Evolutionary conservation across 2,329 filamentous ascomycete genomes (phyloP), one percentile per base, ranked within the genome.

Genomic region (Stromatinia cepivora): DNA sequence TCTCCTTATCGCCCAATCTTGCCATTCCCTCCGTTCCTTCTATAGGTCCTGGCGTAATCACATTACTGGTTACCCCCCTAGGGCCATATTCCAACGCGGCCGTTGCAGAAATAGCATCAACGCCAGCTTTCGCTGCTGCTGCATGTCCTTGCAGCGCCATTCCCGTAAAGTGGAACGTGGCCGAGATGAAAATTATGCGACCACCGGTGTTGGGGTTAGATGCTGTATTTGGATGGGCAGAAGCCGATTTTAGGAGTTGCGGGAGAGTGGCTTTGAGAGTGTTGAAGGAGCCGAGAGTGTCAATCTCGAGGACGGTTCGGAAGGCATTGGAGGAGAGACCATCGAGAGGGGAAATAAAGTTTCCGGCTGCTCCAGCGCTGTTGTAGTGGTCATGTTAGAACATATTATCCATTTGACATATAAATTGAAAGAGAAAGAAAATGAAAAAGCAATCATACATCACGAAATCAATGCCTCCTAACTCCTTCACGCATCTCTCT

Each of bases 291-390:
- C 95, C 95, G 48, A 98, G 81, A 3, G 97, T 90, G 79, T 98
- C 95, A 77, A 99, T 99, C 71, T 98, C 95, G 76, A 98, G 94
- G 73, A 99, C 95, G 0, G 92, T 85, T 80, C 94, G 96, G 88
- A 99, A 97, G 4, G 92, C 95, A 78, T 98, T 98, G 70, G 91
- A 82, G 53, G 88, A 93, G 63, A 98, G 86, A 72, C 90, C 90
- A 53, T 90, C 86, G 71, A 98, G 90, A 6, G 94, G 91, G 0
- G 93, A 91, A 31, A 99, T 85, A 80, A 98, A 99, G 81, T 99
- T 99, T 70, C 95, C 95, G 25, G 95, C 95, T 20, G 95, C 95
- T 64, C 95, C 95, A 28, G 94, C 94, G 78, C 92, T 95, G 10
- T 42, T 48, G 34, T 5, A 6, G 22, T 10, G 42, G 10, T n/a